A percentile compares a stretch with the other conserved stretches of the same genome.
phyloP scores from a whole-genome alignment of 2,329 filamentous ascomycete species.

The Davidsoniella eucalypti region DNA sequence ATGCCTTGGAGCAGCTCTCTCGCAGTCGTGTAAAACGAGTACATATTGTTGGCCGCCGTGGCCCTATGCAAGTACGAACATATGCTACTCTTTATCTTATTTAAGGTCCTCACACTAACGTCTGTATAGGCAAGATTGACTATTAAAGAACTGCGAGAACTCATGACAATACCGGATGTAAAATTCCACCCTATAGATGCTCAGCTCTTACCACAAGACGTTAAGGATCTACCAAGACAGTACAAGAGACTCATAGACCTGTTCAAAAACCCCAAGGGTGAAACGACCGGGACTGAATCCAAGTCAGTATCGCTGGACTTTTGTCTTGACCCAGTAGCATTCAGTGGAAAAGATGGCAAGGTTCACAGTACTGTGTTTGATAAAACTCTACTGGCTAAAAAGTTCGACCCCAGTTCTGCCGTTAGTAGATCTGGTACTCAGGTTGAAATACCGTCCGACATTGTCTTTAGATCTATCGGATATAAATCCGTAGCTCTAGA shows the following conservation, averaged over 20 bases:
- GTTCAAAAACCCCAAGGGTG: slow-evolving; percentile 42
- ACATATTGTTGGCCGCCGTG: slow-evolving; percentile 73
- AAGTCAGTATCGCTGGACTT: slow-evolving; percentile 79
- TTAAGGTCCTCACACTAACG: slow-evolving; percentile 9
- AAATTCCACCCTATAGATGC: slow-evolving; percentile 53
- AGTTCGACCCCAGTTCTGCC: slow-evolving; percentile 34
- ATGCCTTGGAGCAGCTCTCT: slow-evolving; percentile 58
- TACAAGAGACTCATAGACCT: slow-evolving; percentile 66
- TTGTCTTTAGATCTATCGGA: slow-evolving; percentile 87
- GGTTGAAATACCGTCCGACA: slow-evolving; percentile 41
- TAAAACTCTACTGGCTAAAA: slow-evolving; percentile 38
- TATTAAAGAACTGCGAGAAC: slow-evolving; percentile 82
- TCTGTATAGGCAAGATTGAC: slow-evolving; percentile 63
- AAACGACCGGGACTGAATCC: slow-evolving; percentile 30
- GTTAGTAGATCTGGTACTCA: slow-evolving; percentile 32
- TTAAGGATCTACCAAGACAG: slow-evolving; percentile 56
- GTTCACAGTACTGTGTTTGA: slow-evolving; percentile 55
- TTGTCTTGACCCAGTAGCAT: slow-evolving; percentile 59
- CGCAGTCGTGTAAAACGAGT: slow-evolving; percentile 63
- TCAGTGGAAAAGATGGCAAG: slow-evolving; percentile 36
- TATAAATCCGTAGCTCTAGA: slow-evolving; percentile 69
- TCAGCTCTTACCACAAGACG: slow-evolving; percentile 48
- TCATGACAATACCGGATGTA: slow-evolving; percentile 60
- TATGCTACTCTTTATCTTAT: slow-evolving; percentile 17
- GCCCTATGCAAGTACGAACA: slow-evolving; percentile 54